Conservation (phyloP, 495 filamentous ascomycete genomes). For the Penicillium ochrochloron region DNA sequence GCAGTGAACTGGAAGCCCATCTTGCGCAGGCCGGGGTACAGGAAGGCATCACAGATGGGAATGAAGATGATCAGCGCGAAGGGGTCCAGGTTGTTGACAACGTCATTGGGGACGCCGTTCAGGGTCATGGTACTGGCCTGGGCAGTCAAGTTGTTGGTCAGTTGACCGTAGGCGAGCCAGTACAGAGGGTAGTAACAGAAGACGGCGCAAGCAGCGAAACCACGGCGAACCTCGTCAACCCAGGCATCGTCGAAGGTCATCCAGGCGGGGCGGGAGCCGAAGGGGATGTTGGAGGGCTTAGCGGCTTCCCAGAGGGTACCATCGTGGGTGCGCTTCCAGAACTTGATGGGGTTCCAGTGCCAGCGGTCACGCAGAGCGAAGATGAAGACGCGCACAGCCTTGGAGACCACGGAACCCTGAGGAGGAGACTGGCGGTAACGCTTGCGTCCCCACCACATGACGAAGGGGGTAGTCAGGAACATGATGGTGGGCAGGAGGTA, state of each 20-base stretch:
- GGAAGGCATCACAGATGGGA: slow-evolving; percentile 65
- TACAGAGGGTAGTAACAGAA: slow-evolving; percentile 70
- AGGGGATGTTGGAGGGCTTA: slow-evolving; percentile 63
- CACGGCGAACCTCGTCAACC: slow-evolving; percentile 72
- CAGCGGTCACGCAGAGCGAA: slow-evolving; percentile 65
- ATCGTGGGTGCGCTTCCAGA: slow-evolving; percentile 48
- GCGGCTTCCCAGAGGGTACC: slow-evolving; percentile 63
- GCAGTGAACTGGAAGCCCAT: slow-evolving; percentile 64
- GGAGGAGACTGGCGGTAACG: slow-evolving; percentile 63
- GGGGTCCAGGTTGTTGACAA: slow-evolving; percentile 73
- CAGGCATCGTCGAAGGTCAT: slow-evolving; percentile 77
- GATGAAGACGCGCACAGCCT: slow-evolving; percentile 56
- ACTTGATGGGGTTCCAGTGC: slow-evolving; percentile 56
- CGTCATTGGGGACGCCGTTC: slow-evolving; percentile 66
- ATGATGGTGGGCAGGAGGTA: slow-evolving; percentile 64
- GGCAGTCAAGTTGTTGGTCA: slow-evolving; percentile 66
- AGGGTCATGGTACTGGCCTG: slow-evolving; percentile 55
- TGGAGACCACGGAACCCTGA: slow-evolving; percentile 65
- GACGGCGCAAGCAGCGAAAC: slow-evolving; percentile 70
- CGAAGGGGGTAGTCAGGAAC: slow-evolving; percentile 61
- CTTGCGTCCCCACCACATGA: slow-evolving; percentile 63
- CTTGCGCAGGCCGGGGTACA: slow-evolving; percentile 68
- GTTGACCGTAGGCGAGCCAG: slow-evolving; percentile 62
- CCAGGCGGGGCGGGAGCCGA: slow-evolving; percentile 54
- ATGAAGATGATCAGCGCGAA: slow-evolving; percentile 71